Evolutionary conservation across 2,329 filamentous ascomycete species (phyloP), one percentile per base, ranked within the genome.

Genomic region (Talaromyces sp.): DNA sequence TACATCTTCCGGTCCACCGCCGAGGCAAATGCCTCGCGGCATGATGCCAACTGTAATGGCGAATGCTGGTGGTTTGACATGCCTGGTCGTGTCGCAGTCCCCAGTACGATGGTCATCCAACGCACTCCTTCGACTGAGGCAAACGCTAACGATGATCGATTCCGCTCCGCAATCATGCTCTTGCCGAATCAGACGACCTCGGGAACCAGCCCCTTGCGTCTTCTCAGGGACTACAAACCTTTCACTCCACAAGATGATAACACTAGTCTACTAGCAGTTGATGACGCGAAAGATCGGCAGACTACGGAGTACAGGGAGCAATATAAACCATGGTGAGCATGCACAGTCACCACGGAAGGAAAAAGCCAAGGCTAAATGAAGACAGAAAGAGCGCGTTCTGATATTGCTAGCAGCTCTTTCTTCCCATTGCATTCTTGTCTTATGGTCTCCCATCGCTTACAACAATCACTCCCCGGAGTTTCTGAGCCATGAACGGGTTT

Each of bases 401-500:
- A 41, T 50, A 61, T 61, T 27, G 31, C 13, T 35, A 2, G 33
- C 16, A 6, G n/a, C 59, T 27, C 3, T 52, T 39, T 27, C 45
- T 48, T 41, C 33, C 41, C 13, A 48, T 37, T 24, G 27, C 59
- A 52, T 50, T 61, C 59, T 60, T 50, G 11, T 27, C 47, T 50
- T n/a, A 39, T 50, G 45, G 43, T 41, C 19, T 60, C 41, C 19
- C 33, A 39, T 41, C 47, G 11, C 33, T 14, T 39, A 37, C 33
- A 56, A 22, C 33, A 48, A 22, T 48, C 14, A 31, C 37, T 11
- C 8, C 10, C 22, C 14, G 24, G 24, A 24, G 10, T 41, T 33
- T 10, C 45, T 33, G 22, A 62, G 14, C 47, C 19, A 62, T 62
- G 60, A 33, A 62, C 50, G 60, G 47, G 24, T 41, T 54, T 62